phyloP scores from a whole-genome alignment of 2,329 filamentous ascomycete species.

The Colletotrichum caudatum region DNA sequence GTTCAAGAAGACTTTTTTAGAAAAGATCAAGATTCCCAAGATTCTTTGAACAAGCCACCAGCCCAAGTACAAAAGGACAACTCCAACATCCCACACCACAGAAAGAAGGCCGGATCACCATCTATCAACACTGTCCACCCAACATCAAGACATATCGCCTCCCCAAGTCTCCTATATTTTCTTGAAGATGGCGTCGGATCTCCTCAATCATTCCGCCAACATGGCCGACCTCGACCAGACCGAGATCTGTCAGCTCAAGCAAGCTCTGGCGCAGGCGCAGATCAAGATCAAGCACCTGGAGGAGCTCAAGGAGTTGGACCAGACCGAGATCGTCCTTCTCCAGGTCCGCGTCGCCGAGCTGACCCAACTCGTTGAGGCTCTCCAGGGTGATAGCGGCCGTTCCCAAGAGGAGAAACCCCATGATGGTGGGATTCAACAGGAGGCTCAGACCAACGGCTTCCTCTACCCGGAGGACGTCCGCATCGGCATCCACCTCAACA shows the following conservation, averaged over 20 bases:
- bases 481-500: neutral
- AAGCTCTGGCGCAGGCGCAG: neutral
- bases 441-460: neutral
- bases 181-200: neutral
- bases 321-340: conserved; percentile 5
- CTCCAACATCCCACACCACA: neutral
- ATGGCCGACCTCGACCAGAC: conserved; percentile 19
- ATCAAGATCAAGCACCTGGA: neutral
- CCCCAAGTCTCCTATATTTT: neutral
- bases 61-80: neutral
- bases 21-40: neutral
- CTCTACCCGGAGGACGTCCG: neutral
- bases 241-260: conserved; percentile 22
- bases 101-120: neutral
- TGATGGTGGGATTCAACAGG: neutral
- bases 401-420: neutral
- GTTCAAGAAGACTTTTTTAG: neutral
- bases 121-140: neutral
- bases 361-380: neutral
- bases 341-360: neutral
- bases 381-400: neutral
- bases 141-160: conserved; percentile 45
- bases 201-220: neutral
- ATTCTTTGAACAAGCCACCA: neutral
- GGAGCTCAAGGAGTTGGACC: conserved; percentile 2